Base-by-base conservation (phyloP, 352 stramenopile species). In the Globisporangium takayamanum region DNA sequence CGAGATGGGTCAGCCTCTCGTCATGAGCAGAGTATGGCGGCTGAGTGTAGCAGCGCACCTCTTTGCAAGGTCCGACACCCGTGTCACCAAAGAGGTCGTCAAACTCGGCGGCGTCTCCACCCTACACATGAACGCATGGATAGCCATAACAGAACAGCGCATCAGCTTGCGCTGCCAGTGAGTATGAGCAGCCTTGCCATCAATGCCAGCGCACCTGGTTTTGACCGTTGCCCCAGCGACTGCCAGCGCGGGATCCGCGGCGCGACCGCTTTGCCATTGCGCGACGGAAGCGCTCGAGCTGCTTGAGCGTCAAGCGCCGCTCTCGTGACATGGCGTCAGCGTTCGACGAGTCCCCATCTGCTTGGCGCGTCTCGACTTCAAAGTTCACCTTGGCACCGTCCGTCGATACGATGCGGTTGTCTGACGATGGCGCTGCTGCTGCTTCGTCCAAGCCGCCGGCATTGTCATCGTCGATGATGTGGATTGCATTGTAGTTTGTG, bases 281-380 rank as follows among this genome's bases (percentile, higher is more conserved):
- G n/a, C 59, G 56, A 7, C 63, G 59, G 50, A 76, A 76, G 4
- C 69, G 59, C 50, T 76, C 69, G 12, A 74, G 60, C 53, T 76
- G 69, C 26, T 53, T 49, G 28, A 76, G n/a, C 11, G 63, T 67
- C 44, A 76, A 57, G 10, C 66, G 59, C 7, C 55, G 58, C 48
- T 76, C 67, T 25, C 59, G 56, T 25, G 46, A 46, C 37, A 53
- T 66, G 18, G n/a, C 15, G 2, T 42, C 55, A 18, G 26, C 36
- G 33, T 11, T 39, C 15, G 56, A 56, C 14, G 30, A 55, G 36
- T 52, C 33, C 14, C 8, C 42, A n/a, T 63, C 57, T 0, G 26
- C 37, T 37, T 50, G 18, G 25, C 51, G 45, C 10, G 37, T 26
- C 20, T 64, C 51, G 16, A 52, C 41, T 5, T 63, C 57, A 57